Base-by-base conservation (phyloP, 2,329 filamentous ascomycete species). In the Neonectria hederae region DNA sequence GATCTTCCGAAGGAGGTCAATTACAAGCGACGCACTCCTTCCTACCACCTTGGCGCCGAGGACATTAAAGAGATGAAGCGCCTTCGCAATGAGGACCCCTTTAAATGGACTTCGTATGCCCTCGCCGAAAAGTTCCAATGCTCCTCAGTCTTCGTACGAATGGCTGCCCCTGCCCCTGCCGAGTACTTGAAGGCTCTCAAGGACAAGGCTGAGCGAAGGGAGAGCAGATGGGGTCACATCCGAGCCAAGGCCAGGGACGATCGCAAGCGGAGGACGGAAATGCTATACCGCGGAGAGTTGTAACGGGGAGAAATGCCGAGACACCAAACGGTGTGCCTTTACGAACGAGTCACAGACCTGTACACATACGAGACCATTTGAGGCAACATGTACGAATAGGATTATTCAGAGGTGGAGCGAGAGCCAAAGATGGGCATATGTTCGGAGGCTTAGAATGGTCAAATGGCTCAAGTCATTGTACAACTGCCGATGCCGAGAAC, bases 11-110 rank as follows among this genome's bases (percentile, higher is more conserved):
- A 78, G 4, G 66, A 72, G 54, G 74, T 79, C 72, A 69, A 69
- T 0, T 80, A 80, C 69, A 71, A 69, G 61, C 73, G 72, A 54
- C 79, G 80, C 48, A 73, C 73, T 22, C 79, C 80, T 14, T 70
- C 72, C 10, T 85, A 88, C 77, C 83, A 89, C 77, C 80, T 90
- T 42, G 83, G 80, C 55, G 77, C 79, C 51, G 81, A 82, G 65
- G 83, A 90, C 65, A 85, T 91, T 53, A 81, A 81, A 53, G 87
- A 89, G 81, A 90, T 90, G 74, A 85, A 86, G 62, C 76, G 78
- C 54, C 80, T 90, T 74, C 82, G 87, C 54, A 74, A 73, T 24
- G 75, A 80, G 46, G 85, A 90, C 71, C 87, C 88, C 1, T 74
- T 81, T 26, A 78, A 75, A 56, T 89, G 88, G 87, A 87, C 81